Evolutionary conservation across 2,329 filamentous ascomycete species (phyloP), one percentile per base, ranked within the genome.

Genomic region (Coleophoma cylindrospora): DNA sequence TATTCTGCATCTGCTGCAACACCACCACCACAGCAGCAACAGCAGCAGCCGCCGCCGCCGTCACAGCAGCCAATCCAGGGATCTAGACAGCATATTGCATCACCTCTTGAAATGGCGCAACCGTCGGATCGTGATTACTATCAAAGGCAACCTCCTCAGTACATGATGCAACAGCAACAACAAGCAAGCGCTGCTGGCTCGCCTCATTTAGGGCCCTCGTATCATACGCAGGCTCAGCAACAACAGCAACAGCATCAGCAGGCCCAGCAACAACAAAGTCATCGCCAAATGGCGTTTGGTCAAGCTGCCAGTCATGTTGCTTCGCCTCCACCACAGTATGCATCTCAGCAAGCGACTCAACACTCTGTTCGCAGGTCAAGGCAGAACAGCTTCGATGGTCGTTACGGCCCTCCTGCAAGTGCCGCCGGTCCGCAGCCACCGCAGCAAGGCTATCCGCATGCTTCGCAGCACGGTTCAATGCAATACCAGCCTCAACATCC

Each of bases 121-220:
- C 44, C 54, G 13, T 52, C 55, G n/a, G 63, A 66, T 11, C 61
- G 61, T n/a, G 64, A 66, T 34, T 65, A 63, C 36, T 66, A 66
- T 47, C 45, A 50, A 17, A 54, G 59, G 2, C 60, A 61, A 41
- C 57, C 56, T 38, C 60, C 60, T 21, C 54, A 55, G 19, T 62
- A 60, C 27, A 43, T 60, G 2, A 59, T 61, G 44, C 60, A 61
- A 32, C 50, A 61, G 22, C 50, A 50, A n/a, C 54, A 54, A 14
- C 64, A 63, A 13, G 57, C 50, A 8, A 27, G 27, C 47, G 50
- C 59, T 33, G 48, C 55, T 38, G 52, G 52, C 19, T 62, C 62
- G 8, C 61, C 60, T 21, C 60, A 61, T 45, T 50, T 60, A 34
- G 57, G 54, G 6, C 52, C 58, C 19, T 52, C 58, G n/a, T 61